These are phyloP conservation scores for Agaricus sinodeliciosus DNA, from an alignment of 768 basidiomycete genomes.

Conservation along the genomic window DNA sequence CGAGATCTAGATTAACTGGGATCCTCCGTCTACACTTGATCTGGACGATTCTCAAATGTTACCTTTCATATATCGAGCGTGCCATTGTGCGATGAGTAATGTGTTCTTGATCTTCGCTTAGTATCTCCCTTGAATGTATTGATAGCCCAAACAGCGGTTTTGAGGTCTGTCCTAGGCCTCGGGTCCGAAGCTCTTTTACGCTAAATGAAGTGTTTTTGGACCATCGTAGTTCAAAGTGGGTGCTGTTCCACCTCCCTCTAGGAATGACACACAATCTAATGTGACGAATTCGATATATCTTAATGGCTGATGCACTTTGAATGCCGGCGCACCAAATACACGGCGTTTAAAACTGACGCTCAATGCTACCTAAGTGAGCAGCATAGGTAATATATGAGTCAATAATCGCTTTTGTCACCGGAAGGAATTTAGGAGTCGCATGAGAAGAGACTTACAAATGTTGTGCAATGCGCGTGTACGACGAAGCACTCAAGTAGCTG, in stretches of 20 bases:
- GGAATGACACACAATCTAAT: background rate
- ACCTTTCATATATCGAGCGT: too few relatives aligned
- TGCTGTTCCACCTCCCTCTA: background rate
- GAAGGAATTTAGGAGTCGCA: conserved; percentile 12
- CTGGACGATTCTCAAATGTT: too few relatives aligned
- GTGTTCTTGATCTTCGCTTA: background rate
- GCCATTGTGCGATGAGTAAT: conserved; percentile 34
- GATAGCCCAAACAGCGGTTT: background rate
- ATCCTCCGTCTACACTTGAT: too few relatives aligned
- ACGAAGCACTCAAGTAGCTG: too few relatives aligned
- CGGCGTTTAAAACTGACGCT: conserved; percentile 49
- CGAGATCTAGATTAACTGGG: too few relatives aligned
- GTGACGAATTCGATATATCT: conserved; percentile 24
- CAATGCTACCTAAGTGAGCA: conserved; percentile 57
- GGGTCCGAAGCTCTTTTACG: conserved; percentile 76
- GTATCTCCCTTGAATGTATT: too few relatives aligned
- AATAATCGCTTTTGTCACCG: conserved; percentile 54
- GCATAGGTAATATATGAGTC: conserved; percentile 46
- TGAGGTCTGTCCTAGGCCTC: background rate
- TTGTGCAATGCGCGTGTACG: too few relatives aligned
- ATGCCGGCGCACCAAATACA: conserved; percentile 44
- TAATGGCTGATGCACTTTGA: conserved; percentile 65
- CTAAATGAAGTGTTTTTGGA: conserved; percentile 77
- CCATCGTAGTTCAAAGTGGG: conserved; percentile 66
- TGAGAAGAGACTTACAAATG: too few relatives aligned